Evolutionary conservation across 148 eudicot genomes (phyloP).

Genomic region (Bassia scoparia): DNA sequence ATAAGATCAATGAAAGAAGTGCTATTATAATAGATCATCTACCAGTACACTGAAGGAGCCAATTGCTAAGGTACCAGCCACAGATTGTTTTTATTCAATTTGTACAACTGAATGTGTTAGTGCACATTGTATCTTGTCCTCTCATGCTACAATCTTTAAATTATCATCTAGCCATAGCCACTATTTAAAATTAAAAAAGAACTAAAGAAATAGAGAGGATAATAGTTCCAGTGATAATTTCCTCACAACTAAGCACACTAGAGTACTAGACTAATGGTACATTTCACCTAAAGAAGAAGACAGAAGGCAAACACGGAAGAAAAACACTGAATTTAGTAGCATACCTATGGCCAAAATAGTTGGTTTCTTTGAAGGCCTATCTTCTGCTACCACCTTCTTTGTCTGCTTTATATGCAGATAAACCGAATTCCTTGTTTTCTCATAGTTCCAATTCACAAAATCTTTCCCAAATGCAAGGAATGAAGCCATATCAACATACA

Average conservation of each 20-base stretch:
- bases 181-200: no score
- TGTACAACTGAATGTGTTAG: neutral
- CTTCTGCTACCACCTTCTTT: constrained; percentile 73
- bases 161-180: no score
- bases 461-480: constrained; percentile 94
- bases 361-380: constrained; percentile 90
- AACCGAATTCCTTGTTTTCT: constrained; percentile 81
- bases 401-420: constrained; percentile 86
- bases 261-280: neutral
- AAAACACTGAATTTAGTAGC: neutral
- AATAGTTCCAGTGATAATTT: neutral
- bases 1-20: neutral
- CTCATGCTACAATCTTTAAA: no score
- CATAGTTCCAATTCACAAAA: constrained; percentile 78
- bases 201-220: no score
- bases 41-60: neutral
- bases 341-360: constrained; percentile 93
- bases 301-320: neutral
- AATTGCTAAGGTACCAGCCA: neutral
- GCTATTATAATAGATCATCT: neutral
- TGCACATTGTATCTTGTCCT: no score
- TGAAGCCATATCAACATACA: constrained; percentile 80
- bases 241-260: neutral
- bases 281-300: neutral
- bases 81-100: neutral